phyloP scores from a whole-genome alignment of 2,329 filamentous ascomycete genomes.

The Helotiales sp. region DNA sequence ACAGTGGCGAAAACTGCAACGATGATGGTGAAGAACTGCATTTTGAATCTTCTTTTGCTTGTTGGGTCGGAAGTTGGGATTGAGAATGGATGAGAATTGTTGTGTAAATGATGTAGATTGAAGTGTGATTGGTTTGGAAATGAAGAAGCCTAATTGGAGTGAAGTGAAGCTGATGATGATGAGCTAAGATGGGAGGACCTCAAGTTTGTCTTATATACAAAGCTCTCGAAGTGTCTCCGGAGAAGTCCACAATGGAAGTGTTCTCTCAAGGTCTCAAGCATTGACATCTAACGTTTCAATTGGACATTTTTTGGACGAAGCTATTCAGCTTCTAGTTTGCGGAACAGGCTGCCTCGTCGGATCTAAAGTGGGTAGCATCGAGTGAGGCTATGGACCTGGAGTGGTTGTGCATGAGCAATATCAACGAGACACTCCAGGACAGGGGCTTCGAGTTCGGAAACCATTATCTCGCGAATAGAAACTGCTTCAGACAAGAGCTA shows the following conservation, averaged over 20 bases:
- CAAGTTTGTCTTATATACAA: background rate
- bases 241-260: background rate
- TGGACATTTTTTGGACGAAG: background rate
- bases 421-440: background rate
- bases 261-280: background rate
- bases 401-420: background rate
- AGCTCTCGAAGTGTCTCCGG: background rate
- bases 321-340: background rate
- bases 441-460: background rate
- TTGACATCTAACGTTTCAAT: background rate
- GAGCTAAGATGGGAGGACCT: background rate
- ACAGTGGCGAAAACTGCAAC: background rate
- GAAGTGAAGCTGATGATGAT: background rate
- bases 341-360: background rate
- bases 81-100: background rate
- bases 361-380: background rate
- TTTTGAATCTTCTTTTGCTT: background rate
- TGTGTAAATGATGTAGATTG: background rate
- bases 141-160: background rate
- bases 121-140: background rate
- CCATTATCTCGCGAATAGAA: no score
- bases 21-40: slow-evolving; percentile 5
- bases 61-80: background rate
- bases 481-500: background rate
- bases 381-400: background rate